A percentile compares a stretch with the other conserved stretches of the same genome.
phyloP scores from a whole-genome alignment of 2,329 filamentous ascomycete species.

The Triangularia verruculosa region DNA sequence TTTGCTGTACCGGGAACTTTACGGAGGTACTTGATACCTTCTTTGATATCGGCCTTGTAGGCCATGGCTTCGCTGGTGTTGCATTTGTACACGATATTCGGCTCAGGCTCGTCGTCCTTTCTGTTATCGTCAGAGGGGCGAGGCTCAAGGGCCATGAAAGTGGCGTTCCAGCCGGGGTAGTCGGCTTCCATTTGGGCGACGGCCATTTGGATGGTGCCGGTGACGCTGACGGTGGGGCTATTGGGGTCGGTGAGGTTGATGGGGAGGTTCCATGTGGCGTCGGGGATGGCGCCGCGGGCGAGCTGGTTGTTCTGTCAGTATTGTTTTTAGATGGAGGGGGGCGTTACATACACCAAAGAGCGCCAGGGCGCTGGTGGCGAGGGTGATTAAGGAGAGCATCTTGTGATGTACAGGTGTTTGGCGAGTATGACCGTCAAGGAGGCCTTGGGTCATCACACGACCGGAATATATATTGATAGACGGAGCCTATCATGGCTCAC shows the following conservation, averaged over 20 bases:
- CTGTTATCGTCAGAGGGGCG: neutral
- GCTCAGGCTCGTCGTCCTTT: neutral
- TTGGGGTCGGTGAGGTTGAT: neutral
- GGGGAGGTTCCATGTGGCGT: neutral
- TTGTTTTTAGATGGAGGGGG: neutral
- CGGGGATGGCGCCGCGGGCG: neutral
- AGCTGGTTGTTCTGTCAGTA: neutral
- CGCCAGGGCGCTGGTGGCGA: neutral
- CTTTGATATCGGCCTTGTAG: neutral
- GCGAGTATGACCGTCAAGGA: neutral
- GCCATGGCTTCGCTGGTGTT: neutral
- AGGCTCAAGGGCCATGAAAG: neutral
- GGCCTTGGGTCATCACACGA: neutral
- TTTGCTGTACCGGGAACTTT: slow-evolving; percentile 15
- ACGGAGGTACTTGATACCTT: neutral
- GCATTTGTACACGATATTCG: neutral
- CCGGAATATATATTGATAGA: neutral
- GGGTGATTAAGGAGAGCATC: neutral
- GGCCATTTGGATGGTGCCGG: neutral
- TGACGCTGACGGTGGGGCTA: neutral
- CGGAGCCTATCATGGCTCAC: neutral
- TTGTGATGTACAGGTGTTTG: neutral
- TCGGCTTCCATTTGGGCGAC: neutral
- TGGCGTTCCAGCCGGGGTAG: neutral
- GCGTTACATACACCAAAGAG: neutral